Percentiles rank a stretch among this genome's conserved stretches.
phyloP scores from a whole-genome alignment of 495 filamentous ascomycete genomes.

The Lentithecium fluviatile region DNA sequence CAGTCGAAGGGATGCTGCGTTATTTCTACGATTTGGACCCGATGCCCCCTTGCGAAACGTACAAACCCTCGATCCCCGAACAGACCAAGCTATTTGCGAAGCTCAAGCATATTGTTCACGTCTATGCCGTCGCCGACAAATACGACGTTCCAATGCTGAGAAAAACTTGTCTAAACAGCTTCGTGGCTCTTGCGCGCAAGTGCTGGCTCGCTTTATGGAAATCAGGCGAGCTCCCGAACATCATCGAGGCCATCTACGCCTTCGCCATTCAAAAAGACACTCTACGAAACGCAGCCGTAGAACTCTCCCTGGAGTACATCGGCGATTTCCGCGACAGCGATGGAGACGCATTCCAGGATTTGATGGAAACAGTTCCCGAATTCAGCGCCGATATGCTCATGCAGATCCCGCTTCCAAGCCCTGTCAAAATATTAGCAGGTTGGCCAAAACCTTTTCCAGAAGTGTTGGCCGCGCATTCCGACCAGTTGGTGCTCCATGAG shows the following conservation, averaged over 20 bases:
- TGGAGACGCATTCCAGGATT: background rate
- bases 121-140: conserved; percentile 5
- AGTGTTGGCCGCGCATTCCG: background rate
- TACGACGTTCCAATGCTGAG: conserved; percentile 4
- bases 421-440: background rate
- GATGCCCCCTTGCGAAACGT: conserved; percentile 3
- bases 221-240: background rate
- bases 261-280: conserved; percentile 1
- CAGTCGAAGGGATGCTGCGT: conserved; percentile 1
- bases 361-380: background rate
- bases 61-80: background rate
- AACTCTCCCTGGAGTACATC: background rate
- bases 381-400: background rate
- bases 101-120: conserved; percentile 6
- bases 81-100: conserved; percentile 3
- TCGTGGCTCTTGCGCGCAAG: conserved; percentile 3
- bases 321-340: background rate
- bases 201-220: conserved; percentile 5
- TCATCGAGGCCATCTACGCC: conserved; percentile 7
- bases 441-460: background rate
- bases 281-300: conserved; percentile 1
- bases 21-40: conserved; percentile 4
- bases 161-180: background rate
- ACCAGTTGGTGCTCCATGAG: background rate
- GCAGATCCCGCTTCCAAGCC: background rate